These are phyloP conservation scores for Penicillium macrosclerotiorum DNA, from an alignment of 495 filamentous ascomycete species.

Conservation along the genomic window DNA sequence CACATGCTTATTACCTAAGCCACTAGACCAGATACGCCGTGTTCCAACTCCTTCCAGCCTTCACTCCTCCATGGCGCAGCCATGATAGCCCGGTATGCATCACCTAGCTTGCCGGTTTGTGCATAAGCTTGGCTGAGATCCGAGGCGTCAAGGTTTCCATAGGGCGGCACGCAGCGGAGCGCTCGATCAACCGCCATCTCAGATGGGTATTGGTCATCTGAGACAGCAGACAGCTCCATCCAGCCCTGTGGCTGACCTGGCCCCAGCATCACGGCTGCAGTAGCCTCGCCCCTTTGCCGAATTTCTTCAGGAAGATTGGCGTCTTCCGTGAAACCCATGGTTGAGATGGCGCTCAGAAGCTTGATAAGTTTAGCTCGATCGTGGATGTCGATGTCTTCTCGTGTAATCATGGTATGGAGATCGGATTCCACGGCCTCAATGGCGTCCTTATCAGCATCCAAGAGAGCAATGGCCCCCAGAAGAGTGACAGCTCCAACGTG, in stretches of 20 bases:
- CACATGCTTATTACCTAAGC: constrained; percentile 8
- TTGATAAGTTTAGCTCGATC: constrained; percentile 53
- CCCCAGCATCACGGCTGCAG: constrained; percentile 71
- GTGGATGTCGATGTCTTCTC: constrained; percentile 49
- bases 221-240: constrained; percentile 63
- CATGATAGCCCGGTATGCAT: constrained; percentile 76
- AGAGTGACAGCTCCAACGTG: constrained; percentile 78
- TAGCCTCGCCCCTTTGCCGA: constrained; percentile 53
- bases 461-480: constrained; percentile 74
- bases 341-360: constrained; percentile 56
- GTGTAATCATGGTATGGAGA: constrained; percentile 66
- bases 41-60: constrained; percentile 59
- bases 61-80: constrained; percentile 72
- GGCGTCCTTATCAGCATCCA: constrained; percentile 75
- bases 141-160: constrained; percentile 61
- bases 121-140: constrained; percentile 75
- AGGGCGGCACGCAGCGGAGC: constrained; percentile 65
- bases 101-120: constrained; percentile 64
- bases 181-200: constrained; percentile 82
- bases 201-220: constrained; percentile 56
- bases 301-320: constrained; percentile 32
- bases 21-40: constrained; percentile 24
- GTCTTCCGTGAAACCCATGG: constrained; percentile 35
- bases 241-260: constrained; percentile 76
- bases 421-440: constrained; percentile 79